Evolutionary conservation across 2,329 filamentous ascomycete genomes (phyloP).

Genomic region (Blumeriella jaapii): DNA sequence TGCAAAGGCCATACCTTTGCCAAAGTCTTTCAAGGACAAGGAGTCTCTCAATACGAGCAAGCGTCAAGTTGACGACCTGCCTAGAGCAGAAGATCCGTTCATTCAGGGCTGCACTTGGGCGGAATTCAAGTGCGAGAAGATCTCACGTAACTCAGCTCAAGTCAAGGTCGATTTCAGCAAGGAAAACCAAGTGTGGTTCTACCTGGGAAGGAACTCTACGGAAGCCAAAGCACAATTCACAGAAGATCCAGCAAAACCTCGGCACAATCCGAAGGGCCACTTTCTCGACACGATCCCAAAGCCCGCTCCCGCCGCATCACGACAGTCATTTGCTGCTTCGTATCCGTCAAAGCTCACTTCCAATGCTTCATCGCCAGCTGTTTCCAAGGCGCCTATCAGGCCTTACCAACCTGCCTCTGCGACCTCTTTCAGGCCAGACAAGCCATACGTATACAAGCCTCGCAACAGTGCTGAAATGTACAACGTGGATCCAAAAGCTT

Average conservation of each 20-base stretch:
- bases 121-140: conserved; percentile 61
- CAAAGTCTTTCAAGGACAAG: conserved; percentile 48
- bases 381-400: conserved; percentile 26
- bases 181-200: conserved; percentile 74
- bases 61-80: conserved; percentile 47
- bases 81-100: conserved; percentile 55
- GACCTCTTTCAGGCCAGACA: conserved; percentile 29
- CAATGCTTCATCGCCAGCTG: no score
- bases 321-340: conserved; percentile 27
- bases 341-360: conserved; percentile 21
- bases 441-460: conserved; percentile 44
- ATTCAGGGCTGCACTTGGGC: conserved; percentile 61
- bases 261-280: conserved; percentile 57
- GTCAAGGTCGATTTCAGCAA: conserved; percentile 61
- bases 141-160: conserved; percentile 46
- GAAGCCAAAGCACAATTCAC: conserved; percentile 88
- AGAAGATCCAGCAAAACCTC: conserved; percentile 51
- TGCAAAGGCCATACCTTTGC: conserved; percentile 58
- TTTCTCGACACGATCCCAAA: conserved; percentile 60
- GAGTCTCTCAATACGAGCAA: conserved; percentile 56
- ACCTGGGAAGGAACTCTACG: conserved; percentile 75
- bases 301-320: conserved; percentile 32
- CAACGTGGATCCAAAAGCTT: conserved; percentile 25
- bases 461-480: conserved; percentile 19
- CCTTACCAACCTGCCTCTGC: conserved; percentile 20